Percentiles rank a stretch among this genome's conserved stretches.
phyloP scores from a whole-genome alignment of 2,329 filamentous ascomycete genomes.

The Colletotrichum brevisporum region DNA sequence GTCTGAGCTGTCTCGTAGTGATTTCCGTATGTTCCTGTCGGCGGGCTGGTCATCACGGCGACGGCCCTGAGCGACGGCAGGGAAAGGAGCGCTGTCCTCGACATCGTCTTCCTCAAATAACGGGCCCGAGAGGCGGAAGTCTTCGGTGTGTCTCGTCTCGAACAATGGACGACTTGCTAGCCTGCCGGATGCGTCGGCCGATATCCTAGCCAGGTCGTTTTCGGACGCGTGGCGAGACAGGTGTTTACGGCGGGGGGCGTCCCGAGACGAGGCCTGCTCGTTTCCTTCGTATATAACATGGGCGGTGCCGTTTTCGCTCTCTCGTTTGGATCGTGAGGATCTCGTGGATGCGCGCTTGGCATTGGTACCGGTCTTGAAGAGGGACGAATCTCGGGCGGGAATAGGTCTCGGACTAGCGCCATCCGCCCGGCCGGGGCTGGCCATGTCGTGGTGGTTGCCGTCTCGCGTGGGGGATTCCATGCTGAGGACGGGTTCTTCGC shows the following conservation, averaged over 20 bases:
- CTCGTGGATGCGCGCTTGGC: constrained; percentile 67
- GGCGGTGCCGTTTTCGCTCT: constrained; percentile 55
- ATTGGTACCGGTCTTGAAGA: constrained; percentile 69
- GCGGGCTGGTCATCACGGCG: constrained; percentile 64
- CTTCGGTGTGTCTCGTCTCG: constrained; percentile 40
- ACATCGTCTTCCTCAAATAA: constrained; percentile 48
- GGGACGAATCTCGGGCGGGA: constrained; percentile 77
- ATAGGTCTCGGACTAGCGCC: constrained; percentile 68
- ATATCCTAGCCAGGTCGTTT: constrained; percentile 37
- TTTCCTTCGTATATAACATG: constrained; percentile 60
- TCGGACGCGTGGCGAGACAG: constrained; percentile 43
- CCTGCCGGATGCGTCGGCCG: constrained; percentile 44
- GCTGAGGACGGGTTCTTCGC: constrained; percentile 63
- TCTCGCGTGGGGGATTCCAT: constrained; percentile 46
- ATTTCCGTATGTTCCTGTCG: constrained; percentile 61
- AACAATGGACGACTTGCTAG: constrained; percentile 34
- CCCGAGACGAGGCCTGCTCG: constrained; percentile 46
- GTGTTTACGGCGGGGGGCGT: constrained; percentile 44
- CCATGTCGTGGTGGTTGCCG: constrained; percentile 44
- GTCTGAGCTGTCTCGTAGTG: constrained; percentile 65
- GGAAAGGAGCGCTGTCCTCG: constrained; percentile 79
- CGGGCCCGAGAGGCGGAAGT: constrained; percentile 25
- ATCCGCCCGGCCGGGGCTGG: constrained; percentile 47
- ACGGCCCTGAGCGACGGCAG: constrained; percentile 74
- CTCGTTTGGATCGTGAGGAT: constrained; percentile 64